Evolutionary conservation across 768 basidiomycete species (phyloP).

Genomic region (Sistotremastrum suecicum): DNA sequence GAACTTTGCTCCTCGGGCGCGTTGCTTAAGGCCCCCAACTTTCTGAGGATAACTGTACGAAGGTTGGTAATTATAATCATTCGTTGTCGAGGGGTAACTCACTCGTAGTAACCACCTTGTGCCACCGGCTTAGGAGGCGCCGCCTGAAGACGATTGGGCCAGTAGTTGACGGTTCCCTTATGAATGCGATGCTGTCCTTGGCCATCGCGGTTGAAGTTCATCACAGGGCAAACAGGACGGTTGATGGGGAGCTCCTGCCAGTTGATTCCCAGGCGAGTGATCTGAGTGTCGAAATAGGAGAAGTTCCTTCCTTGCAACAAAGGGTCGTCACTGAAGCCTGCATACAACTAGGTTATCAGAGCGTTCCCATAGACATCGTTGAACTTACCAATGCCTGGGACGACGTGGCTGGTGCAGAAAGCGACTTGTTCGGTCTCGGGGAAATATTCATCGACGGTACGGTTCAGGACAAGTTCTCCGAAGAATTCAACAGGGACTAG

Average conservation of each 20-base stretch:
- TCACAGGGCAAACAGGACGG: slow-evolving; percentile 58
- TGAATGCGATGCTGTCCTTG: slow-evolving; percentile 40
- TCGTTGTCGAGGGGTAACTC: slow-evolving; percentile 9
- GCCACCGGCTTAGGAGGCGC: slow-evolving; percentile 32
- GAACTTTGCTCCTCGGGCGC: slow-evolving; percentile 35
- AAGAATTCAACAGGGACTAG: slow-evolving; percentile 63
- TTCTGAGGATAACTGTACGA: slow-evolving; percentile 31
- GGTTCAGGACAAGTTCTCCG: slow-evolving; percentile 57
- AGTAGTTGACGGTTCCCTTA: slow-evolving; percentile 56
- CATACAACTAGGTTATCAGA: too few species aligned
- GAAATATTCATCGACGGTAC: slow-evolving; percentile 63
- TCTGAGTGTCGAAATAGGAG: slow-evolving; percentile 78
- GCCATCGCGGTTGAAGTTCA: slow-evolving; percentile 58
- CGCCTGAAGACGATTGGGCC: slow-evolving; percentile 56
- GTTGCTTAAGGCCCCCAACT: slow-evolving; percentile 37
- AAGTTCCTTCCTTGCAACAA: slow-evolving; percentile 78
- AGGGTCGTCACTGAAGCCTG: slow-evolving; percentile 66
- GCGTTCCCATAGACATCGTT: slow-evolving; percentile 46
- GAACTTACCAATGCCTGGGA: slow-evolving; percentile 32
- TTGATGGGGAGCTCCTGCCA: slow-evolving; percentile 80
- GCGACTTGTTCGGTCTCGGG: slow-evolving; percentile 82
- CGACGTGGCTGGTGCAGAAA: slow-evolving; percentile 57
- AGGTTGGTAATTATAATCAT: slow-evolving; percentile 10
- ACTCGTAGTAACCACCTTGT: slow-evolving; percentile 49
- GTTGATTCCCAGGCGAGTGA: slow-evolving; percentile 68